Percentiles rank a stretch among this genome's conserved stretches.
These are phyloP conservation scores for Botrytis galanthina DNA, from an alignment of 2,329 filamentous ascomycete genomes.

Conservation along the genomic window DNA sequence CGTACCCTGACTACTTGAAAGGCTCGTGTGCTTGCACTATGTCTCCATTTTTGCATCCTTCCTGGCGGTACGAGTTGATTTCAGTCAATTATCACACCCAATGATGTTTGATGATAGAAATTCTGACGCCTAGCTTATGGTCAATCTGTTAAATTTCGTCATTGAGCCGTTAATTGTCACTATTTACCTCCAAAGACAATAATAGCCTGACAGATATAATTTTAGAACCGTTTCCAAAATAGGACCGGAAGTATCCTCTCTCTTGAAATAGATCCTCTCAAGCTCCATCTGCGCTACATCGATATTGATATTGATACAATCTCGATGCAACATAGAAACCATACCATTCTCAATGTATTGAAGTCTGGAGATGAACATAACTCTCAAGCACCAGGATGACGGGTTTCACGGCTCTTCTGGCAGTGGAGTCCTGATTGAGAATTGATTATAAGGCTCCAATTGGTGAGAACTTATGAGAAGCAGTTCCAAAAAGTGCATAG, in stretches of 20 bases:
- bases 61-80: neutral
- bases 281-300: neutral
- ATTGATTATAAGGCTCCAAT: neutral
- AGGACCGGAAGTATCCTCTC: neutral
- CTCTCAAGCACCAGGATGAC: neutral
- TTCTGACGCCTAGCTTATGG: too few species aligned
- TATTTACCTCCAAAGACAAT: neutral
- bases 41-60: neutral
- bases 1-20: neutral
- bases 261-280: neutral
- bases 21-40: neutral
- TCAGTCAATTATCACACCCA: neutral
- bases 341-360: neutral
- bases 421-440: neutral
- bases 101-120: neutral
- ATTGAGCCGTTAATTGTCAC: neutral
- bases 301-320: neutral
- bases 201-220: neutral
- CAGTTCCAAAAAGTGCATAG: too few species aligned
- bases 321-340: neutral
- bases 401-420: neutral
- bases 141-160: neutral
- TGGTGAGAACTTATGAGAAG: neutral
- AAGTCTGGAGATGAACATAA: neutral
- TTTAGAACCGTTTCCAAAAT: neutral